A percentile compares a stretch with the other conserved stretches of the same genome.
Conservation (phyloP, 768 basidiomycete species). For the Suillus luteus region DNA sequence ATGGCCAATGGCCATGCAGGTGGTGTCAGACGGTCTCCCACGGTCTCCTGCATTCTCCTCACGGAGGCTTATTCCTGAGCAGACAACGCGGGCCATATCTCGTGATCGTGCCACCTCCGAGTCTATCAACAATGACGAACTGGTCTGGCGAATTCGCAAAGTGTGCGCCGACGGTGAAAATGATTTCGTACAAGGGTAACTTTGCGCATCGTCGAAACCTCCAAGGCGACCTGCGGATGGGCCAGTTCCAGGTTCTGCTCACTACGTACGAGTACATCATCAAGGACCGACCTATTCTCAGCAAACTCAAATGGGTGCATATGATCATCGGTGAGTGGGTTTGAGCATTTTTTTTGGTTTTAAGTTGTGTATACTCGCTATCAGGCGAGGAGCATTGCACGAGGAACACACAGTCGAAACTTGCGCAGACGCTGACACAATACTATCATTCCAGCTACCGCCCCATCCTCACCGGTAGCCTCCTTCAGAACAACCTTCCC, state of each 20-base stretch:
- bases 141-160: conserved; percentile 98
- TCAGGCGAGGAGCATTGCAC: conserved; percentile 95
- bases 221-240: conserved; percentile 74
- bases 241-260: conserved; percentile 88
- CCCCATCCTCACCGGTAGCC: conserved; percentile 93
- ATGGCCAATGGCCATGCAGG: too few species aligned
- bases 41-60: too few species aligned
- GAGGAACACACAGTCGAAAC: conserved; percentile 94
- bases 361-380: conserved; percentile 10
- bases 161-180: conserved; percentile 86
- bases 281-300: conserved; percentile 88
- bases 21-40: too few species aligned
- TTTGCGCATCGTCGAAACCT: conserved; percentile 78
- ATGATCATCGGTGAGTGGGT: conserved; percentile 84
- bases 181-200: conserved; percentile 89
- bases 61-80: too few species aligned
- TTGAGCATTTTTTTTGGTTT: neutral
- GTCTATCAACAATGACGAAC: conserved; percentile 94
- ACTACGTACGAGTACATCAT: conserved; percentile 99
- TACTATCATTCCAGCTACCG: conserved; percentile 93
- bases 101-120: conserved; percentile 95
- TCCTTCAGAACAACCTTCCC: conserved; percentile 94
- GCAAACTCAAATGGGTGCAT: conserved; percentile 94
- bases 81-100: conserved; percentile 92
- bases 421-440: conserved; percentile 85